Percentiles rank a stretch among this genome's conserved stretches.
phyloP scores from a whole-genome alignment of 2,329 filamentous ascomycete genomes.

The Cadophora luteo-olivacea region DNA sequence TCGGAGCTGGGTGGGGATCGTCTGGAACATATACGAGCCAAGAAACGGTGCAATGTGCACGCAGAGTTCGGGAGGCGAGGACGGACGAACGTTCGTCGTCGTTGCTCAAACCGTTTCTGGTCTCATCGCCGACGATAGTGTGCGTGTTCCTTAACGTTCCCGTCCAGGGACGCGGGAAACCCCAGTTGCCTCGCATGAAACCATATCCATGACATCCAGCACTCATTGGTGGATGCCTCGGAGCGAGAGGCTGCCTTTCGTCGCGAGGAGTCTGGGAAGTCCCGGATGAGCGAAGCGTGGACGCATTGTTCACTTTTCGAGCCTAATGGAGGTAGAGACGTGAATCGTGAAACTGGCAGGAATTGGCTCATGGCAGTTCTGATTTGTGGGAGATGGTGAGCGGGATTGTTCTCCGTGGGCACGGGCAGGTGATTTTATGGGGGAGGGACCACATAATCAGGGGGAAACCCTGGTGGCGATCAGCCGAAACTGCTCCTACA shows the following conservation, averaged over 20 bases:
- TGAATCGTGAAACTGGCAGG: conserved; percentile 2
- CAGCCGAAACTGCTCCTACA: neutral
- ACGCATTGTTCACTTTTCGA: neutral
- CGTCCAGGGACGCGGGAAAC: neutral
- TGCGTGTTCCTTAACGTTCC: neutral
- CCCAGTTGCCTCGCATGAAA: neutral
- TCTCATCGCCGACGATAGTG: neutral
- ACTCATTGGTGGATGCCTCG: neutral
- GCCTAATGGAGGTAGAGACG: neutral
- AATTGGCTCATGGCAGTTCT: neutral
- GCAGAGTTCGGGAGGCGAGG: neutral
- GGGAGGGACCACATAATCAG: neutral
- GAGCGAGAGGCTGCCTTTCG: neutral
- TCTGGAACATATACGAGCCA: conserved; percentile 10
- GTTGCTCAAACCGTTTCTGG: conserved; percentile 1
- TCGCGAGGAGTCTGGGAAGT: neutral
- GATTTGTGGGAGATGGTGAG: neutral
- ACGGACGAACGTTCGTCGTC: neutral
- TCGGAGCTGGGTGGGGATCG: conserved; percentile 7
- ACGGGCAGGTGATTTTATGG: neutral
- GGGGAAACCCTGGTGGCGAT: neutral
- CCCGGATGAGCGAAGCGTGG: neutral
- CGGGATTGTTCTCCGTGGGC: neutral
- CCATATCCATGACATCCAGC: neutral
- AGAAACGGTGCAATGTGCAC: neutral